Conservation (phyloP, 2,329 filamentous ascomycete genomes). For the Rutstroemia sp. region DNA sequence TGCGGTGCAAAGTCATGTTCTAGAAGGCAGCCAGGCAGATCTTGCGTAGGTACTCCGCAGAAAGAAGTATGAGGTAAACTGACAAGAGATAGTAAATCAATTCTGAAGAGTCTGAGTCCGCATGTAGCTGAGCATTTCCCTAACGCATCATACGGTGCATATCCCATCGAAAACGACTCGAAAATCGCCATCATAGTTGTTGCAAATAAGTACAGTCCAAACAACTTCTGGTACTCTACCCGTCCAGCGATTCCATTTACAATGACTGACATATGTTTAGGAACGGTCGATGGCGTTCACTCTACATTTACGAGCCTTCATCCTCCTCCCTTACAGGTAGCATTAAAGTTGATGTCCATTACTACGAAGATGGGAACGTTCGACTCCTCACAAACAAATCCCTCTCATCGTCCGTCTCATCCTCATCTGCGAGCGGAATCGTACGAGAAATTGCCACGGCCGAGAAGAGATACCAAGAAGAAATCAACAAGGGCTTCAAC, state of each 20-base stretch:
- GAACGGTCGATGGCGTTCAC: conserved; percentile 94
- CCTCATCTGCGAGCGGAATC: conserved; percentile 50
- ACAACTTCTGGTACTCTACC: conserved; percentile 78
- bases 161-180: conserved; percentile 68
- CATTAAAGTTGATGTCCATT: conserved; percentile 93
- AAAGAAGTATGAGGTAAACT: neutral
- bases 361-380: conserved; percentile 99
- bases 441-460: conserved; percentile 67
- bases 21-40: conserved; percentile 71
- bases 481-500: conserved; percentile 85
- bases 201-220: conserved; percentile 94
- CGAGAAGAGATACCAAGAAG: conserved; percentile 94
- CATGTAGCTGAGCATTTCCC: conserved; percentile 89
- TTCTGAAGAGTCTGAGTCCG: conserved; percentile 65
- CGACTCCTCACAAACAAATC: conserved; percentile 84
- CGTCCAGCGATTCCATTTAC: neutral
- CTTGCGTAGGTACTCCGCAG: conserved; percentile 58
- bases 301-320: conserved; percentile 70
- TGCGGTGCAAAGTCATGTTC: conserved; percentile 66
- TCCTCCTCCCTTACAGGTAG: conserved; percentile 65
- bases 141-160: conserved; percentile 72
- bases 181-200: conserved; percentile 77
- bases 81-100: conserved; percentile 58
- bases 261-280: conserved; percentile 34
- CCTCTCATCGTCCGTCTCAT: conserved; percentile 53